Base-by-base conservation (phyloP, 768 basidiomycete species). In the Xanthoconium stramineum region DNA sequence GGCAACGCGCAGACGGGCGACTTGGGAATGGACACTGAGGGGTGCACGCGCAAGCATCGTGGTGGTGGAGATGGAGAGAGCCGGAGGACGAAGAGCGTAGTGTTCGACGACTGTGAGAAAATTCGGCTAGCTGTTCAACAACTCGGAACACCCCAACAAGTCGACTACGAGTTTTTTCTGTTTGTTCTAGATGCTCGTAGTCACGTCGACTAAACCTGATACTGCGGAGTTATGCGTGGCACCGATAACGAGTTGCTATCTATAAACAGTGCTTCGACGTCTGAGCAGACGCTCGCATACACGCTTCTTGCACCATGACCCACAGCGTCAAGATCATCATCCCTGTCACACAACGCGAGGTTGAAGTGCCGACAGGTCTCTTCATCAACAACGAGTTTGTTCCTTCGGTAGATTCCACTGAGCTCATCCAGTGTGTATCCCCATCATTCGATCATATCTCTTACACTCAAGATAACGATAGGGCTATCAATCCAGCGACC, bases 331-430 rank as follows among this genome's bases (percentile, higher is more conserved):
- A 69, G 36, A 59, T 85, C 46, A 64, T 67, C 49, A 63, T 83
- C 54, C 72, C 77, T 32, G 66, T 71, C 49, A 69, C 74, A 29
- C 73, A 76, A 52, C 83, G 80, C 69, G 67, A 75, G 64, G 75
- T 91, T 48, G 75, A 75, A 36, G 78, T 94, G 37, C 86, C 86
- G 11, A 91, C 89, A 8, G 92, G 92, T 17, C 79, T 96, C 28
- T 98, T 91, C 76, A 94, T 98, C 74, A 86, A 94, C 77, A 92
- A 91, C 69, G 81, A 93, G 67, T 95, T 93, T 65, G 87, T 91
- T 30, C 70, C 83, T n/a, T 90, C 89, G 7, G 78, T 80, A 28
- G 87, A 90, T 63, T 87, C 84, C 33, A 66, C 75, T 14, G 86
- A 88, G 53, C 69, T 78, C 43, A 83, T 92, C 67, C 68, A 80